These are phyloP conservation scores for Pelargonium fulgidum DNA, from an alignment of 441 rosid genomes.

Conservation along the genomic window DNA sequence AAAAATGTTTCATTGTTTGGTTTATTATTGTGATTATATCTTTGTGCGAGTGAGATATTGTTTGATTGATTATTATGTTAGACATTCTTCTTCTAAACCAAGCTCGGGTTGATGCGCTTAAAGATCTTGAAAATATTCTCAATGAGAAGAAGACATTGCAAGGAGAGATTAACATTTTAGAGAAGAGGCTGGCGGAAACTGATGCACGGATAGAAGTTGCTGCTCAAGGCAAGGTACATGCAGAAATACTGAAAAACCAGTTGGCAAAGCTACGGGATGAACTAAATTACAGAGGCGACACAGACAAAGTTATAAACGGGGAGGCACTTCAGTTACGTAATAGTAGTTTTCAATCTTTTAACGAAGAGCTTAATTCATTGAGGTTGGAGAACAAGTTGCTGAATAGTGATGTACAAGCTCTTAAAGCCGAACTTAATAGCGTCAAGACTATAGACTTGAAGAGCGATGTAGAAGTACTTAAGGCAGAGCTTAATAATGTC, in stretches of 20 bases:
- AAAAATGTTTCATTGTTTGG: constrained; percentile 13
- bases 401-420: constrained; percentile 57
- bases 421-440: constrained; percentile 42
- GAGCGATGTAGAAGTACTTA: constrained; percentile 5
- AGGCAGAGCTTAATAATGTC: constrained; percentile 17
- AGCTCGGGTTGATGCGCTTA: constrained; percentile 72
- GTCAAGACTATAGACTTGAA: neutral
- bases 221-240: constrained; percentile 66
- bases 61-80: constrained; percentile 23
- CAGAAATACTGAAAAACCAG: constrained; percentile 60
- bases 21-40: constrained; percentile 11
- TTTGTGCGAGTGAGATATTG: constrained; percentile 3
- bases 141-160: constrained; percentile 69
- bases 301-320: constrained; percentile 22
- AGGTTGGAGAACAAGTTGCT: constrained; percentile 57
- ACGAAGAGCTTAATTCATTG: constrained; percentile 53
- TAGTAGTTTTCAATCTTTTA: constrained; percentile 38
- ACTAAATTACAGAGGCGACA: constrained; percentile 34
- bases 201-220: constrained; percentile 72
- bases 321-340: constrained; percentile 28
- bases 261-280: constrained; percentile 60
- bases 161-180: constrained; percentile 59
- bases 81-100: constrained; percentile 80
- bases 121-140: constrained; percentile 59
- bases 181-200: constrained; percentile 72